Evolutionary conservation across 2,329 filamentous ascomycete genomes (phyloP).

Genomic region (Colletotrichum noveboracense): DNA sequence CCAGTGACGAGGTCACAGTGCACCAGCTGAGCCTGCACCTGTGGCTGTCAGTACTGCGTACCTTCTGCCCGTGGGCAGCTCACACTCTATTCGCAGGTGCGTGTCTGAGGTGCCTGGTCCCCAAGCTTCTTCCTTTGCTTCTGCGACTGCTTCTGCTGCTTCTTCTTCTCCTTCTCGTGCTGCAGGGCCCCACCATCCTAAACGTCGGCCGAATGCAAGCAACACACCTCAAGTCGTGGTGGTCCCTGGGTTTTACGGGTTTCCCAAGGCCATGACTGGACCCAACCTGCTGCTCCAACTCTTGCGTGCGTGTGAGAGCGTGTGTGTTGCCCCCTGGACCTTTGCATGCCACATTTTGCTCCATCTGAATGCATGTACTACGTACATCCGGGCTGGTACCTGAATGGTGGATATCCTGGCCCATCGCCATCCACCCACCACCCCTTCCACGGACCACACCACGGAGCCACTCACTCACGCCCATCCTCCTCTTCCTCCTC

Average conservation of each 20-base stretch:
- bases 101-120: background rate
- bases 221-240: background rate
- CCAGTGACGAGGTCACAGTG: background rate
- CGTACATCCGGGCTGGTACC: slow-evolving; percentile 2
- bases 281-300: background rate
- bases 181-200: background rate
- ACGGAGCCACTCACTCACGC: background rate
- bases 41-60: background rate
- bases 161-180: background rate
- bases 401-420: slow-evolving; percentile 17
- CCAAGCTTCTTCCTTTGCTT: background rate
- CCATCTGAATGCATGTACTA: slow-evolving; percentile 4
- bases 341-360: background rate
- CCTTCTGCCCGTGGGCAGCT: background rate
- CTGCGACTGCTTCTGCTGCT: background rate
- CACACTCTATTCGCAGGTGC: background rate
- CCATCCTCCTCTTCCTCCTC: background rate
- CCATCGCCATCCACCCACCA: background rate
- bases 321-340: background rate
- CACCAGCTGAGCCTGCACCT: background rate
- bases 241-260: background rate
- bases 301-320: background rate
- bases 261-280: background rate
- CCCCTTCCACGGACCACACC: background rate
- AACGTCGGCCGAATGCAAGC: slow-evolving; percentile 14